phyloP scores from a whole-genome alignment of 2,329 filamentous ascomycete genomes.

The Metarhizium brunneum region DNA sequence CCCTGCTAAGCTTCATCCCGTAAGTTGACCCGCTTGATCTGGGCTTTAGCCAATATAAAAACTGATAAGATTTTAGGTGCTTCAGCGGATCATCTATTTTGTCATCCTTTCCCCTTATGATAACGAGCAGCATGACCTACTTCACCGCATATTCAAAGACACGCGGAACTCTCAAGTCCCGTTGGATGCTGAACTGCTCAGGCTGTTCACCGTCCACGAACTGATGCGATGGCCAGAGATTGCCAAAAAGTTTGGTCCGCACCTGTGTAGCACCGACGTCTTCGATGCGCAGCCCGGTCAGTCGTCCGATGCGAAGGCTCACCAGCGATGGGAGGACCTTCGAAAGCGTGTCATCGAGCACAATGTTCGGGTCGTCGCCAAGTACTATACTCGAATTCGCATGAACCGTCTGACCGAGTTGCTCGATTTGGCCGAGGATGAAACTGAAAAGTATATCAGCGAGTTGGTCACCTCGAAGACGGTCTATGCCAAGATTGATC shows the following conservation, averaged over 20 bases:
- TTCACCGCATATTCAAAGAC: slow-evolving; percentile 87
- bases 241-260: slow-evolving; percentile 76
- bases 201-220: slow-evolving; percentile 90
- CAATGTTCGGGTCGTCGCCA: slow-evolving; percentile 93
- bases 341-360: slow-evolving; percentile 99
- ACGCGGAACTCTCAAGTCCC: slow-evolving; percentile 69
- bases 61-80: slow-evolving; percentile 44
- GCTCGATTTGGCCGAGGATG: slow-evolving; percentile 84
- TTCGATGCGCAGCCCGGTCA: slow-evolving; percentile 61
- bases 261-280: slow-evolving; percentile 82
- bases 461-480: slow-evolving; percentile 96
- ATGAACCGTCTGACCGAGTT: slow-evolving; percentile 85
- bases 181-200: slow-evolving; percentile 76
- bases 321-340: slow-evolving; percentile 84
- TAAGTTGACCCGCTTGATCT: slow-evolving; percentile 33
- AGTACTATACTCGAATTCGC: slow-evolving; percentile 97
- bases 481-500: slow-evolving; percentile 94
- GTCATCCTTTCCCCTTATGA: slow-evolving; percentile 93
- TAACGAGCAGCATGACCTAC: slow-evolving; percentile 95
- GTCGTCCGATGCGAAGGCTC: slow-evolving; percentile 68
- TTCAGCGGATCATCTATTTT: slow-evolving; percentile 96
- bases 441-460: slow-evolving; percentile 98
- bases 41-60: slow-evolving; percentile 6
- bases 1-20: slow-evolving; percentile 72
- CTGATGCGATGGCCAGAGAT: slow-evolving; percentile 98